Conservation (phyloP, 78 protist genomes). For the Dictyostelium brefeldianum region DNA sequence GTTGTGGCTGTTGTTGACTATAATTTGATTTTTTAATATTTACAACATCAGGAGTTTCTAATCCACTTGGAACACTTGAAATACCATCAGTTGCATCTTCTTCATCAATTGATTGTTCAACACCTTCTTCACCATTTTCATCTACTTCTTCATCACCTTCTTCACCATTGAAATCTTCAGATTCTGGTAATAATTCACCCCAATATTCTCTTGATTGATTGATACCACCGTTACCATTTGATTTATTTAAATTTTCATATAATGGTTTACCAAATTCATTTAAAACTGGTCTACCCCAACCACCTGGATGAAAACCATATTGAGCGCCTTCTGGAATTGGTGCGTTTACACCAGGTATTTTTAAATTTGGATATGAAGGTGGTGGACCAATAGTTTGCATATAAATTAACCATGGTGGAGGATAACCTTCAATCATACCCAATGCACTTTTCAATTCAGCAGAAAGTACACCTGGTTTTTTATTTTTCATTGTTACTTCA, state of each 20-base stretch:
- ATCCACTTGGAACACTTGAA: conserved; percentile 71
- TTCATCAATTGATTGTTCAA: not conserved
- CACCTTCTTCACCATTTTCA: not conserved
- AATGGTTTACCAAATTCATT: conserved; percentile 93
- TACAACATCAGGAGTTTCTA: conserved; percentile 86
- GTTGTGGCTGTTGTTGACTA: not conserved
- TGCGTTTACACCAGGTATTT: conserved; percentile 98
- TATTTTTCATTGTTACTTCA: conserved; percentile 82
- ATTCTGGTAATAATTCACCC: conserved; percentile 86
- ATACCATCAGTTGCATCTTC: conserved; percentile 1
- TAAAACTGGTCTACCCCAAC: conserved; percentile 98
- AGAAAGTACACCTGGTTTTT: conserved; percentile 91
- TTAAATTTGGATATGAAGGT: conserved; percentile 97
- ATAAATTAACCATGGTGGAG: conserved; percentile 99
- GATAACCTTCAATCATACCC: conserved; percentile 94
- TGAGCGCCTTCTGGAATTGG: conserved; percentile 98
- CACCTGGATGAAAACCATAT: conserved; percentile 92
- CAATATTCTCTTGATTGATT: conserved; percentile 46
- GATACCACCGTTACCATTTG: not conserved
- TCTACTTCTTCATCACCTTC: conserved; percentile 80
- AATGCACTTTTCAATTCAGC: conserved; percentile 89
- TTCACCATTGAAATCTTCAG: conserved; percentile 78
- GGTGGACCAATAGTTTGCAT: conserved; percentile 98
- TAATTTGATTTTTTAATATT: conserved; percentile 23
- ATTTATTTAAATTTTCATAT: conserved; percentile 86